phyloP scores from a whole-genome alignment of 331 rosid species.

The Erythrophleum ivorense region DNA sequence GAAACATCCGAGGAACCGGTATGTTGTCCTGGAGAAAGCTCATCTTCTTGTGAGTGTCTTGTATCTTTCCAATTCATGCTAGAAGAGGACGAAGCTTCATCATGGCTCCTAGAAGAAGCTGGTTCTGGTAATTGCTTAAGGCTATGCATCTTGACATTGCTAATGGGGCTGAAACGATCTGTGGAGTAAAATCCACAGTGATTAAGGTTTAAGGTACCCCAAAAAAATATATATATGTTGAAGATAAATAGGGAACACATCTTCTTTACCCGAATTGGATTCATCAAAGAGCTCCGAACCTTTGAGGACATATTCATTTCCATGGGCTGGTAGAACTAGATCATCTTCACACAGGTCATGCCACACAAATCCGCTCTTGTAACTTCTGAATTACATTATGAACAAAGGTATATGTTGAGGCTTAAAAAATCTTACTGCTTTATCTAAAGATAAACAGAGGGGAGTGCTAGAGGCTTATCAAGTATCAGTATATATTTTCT shows the following conservation, averaged over 20 bases:
- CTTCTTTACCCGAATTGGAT: constrained; percentile 73
- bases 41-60: constrained; percentile 72
- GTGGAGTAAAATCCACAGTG: constrained; percentile 35
- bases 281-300: constrained; percentile 98
- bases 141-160: constrained; percentile 59
- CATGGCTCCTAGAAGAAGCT: constrained; percentile 72
- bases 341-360: constrained; percentile 94
- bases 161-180: constrained; percentile 77
- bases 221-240: no score
- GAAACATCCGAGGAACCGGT: constrained; percentile 73
- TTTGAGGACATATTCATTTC: constrained; percentile 93
- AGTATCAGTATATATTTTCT: no score
- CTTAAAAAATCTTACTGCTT: no score
- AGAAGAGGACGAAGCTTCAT: constrained; percentile 81
- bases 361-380: constrained; percentile 96
- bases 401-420: background rate
- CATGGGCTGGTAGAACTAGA: constrained; percentile 87
- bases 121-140: constrained; percentile 83
- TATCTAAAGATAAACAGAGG: no score
- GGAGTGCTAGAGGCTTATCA: no score
- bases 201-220: constrained; percentile 18
- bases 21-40: constrained; percentile 65
- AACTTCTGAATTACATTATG: constrained; percentile 70
- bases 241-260: constrained; percentile 23
- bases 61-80: constrained; percentile 86